These are phyloP conservation scores for Plasmodium gaboni DNA, from an alignment of 169 alveolate genomes.

Conservation along the genomic window DNA sequence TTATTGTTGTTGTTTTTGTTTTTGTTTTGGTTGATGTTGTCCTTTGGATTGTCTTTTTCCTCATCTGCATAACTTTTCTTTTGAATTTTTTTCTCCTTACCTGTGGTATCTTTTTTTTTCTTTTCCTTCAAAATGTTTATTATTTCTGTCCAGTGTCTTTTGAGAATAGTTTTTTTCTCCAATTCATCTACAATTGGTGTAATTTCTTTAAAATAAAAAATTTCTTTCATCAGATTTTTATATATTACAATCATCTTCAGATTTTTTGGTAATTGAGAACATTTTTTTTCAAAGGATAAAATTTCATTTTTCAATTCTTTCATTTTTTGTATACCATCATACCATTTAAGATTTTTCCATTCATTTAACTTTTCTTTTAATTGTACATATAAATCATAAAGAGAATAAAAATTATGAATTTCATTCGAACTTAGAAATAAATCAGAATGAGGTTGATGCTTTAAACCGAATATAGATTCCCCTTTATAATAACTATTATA, in stretches of 20 bases:
- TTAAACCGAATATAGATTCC: constrained; percentile 95
- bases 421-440: constrained; percentile 94
- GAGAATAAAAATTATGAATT: constrained; percentile 92
- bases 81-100: constrained; percentile 86
- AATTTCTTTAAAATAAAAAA: constrained; percentile 77
- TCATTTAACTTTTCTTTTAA: constrained; percentile 75
- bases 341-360: constrained; percentile 94
- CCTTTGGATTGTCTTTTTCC: constrained; percentile 8
- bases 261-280: constrained; percentile 72
- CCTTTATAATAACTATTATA: constrained; percentile 94
- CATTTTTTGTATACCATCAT: constrained; percentile 95
- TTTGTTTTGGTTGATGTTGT: neutral
- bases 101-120: constrained; percentile 33
- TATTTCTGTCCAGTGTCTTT: constrained; percentile 95
- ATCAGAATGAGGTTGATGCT: constrained; percentile 94
- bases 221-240: constrained; percentile 67
- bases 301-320: constrained; percentile 93
- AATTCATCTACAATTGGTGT: constrained; percentile 93
- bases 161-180: constrained; percentile 92
- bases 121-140: constrained; percentile 61
- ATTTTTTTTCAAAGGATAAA: constrained; percentile 90
- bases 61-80: constrained; percentile 59
- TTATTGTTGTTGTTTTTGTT: neutral
- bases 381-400: constrained; percentile 92
- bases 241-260: constrained; percentile 76